Conservation (phyloP, 768 basidiomycete genomes). For the Amanita subjunquillea region DNA sequence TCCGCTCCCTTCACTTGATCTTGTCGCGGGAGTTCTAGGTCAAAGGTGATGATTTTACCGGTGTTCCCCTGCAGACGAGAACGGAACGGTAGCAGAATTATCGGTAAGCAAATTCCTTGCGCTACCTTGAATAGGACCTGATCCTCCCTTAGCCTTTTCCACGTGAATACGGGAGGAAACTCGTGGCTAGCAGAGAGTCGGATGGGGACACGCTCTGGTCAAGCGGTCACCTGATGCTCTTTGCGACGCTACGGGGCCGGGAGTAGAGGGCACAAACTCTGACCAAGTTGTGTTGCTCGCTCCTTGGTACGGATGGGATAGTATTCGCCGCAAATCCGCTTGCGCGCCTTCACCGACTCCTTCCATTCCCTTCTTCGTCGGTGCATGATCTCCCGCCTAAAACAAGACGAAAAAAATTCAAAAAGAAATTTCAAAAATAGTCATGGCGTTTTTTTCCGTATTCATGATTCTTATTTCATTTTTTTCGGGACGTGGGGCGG, state of each 20-base stretch:
- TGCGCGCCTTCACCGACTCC: not conserved
- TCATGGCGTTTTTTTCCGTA: not conserved
- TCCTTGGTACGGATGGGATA: not conserved
- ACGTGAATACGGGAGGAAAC: no score
- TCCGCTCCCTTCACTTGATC: not conserved
- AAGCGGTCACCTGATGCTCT: no score
- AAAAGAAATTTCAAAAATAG: not conserved
- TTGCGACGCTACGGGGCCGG: no score
- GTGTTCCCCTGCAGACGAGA: not conserved
- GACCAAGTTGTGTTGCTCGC: not conserved
- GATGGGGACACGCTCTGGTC: no score
- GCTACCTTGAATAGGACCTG: not conserved
- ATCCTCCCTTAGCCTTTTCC: not conserved
- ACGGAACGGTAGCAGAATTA: not conserved
- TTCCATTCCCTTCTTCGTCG: no score
- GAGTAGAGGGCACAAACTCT: not conserved
- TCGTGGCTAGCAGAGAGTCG: no score
- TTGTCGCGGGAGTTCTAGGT: not conserved
- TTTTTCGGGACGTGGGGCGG: not conserved
- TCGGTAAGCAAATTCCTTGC: not conserved
- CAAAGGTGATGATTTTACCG: not conserved
- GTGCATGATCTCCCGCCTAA: not conserved
- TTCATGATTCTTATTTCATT: not conserved
- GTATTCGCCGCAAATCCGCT: no score
- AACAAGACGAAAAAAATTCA: not conserved